Conservation (phyloP, 805 yeast species). For the Candida maris region DNA sequence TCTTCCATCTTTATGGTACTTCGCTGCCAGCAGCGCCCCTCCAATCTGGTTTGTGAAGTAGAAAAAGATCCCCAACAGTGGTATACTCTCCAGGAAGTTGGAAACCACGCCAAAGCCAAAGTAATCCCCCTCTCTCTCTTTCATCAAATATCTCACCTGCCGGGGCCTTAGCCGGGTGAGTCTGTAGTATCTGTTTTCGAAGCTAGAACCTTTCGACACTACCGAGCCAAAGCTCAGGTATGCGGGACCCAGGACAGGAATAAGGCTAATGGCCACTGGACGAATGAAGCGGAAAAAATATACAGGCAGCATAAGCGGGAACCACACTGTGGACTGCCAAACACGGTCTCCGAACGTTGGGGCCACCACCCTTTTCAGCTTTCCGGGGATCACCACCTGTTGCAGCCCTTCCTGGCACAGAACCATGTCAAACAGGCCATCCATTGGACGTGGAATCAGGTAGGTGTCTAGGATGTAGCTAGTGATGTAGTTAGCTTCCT, state of each 20-base stretch:
- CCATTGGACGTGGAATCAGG: constrained; percentile 24
- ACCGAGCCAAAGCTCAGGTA: constrained; percentile 17
- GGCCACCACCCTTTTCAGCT: constrained; percentile 28
- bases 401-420: constrained; percentile 28
- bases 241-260: constrained; percentile 27
- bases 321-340: constrained; percentile 13
- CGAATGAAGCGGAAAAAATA: constrained; percentile 9
- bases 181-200: constrained; percentile 22
- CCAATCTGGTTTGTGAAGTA: constrained; percentile 60
- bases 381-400: constrained; percentile 31
- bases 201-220: constrained; percentile 13
- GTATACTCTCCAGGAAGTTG: constrained; percentile 45
- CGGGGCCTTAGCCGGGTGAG: constrained; percentile 24
- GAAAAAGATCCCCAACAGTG: constrained; percentile 44
- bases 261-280: constrained; percentile 14
- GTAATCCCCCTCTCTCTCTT: constrained; percentile 37
- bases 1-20: constrained; percentile 21
- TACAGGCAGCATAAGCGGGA: constrained; percentile 15
- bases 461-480: constrained; percentile 23
- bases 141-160: constrained; percentile 23
- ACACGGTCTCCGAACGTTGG: constrained; percentile 23
- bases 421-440: constrained; percentile 24
- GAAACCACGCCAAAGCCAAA: constrained; percentile 52
- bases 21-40: constrained; percentile 58
- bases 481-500: constrained; percentile 25